Evolutionary conservation across 2,329 filamentous ascomycete genomes (phyloP).

Genomic region (Ceratocystis papillata): DNA sequence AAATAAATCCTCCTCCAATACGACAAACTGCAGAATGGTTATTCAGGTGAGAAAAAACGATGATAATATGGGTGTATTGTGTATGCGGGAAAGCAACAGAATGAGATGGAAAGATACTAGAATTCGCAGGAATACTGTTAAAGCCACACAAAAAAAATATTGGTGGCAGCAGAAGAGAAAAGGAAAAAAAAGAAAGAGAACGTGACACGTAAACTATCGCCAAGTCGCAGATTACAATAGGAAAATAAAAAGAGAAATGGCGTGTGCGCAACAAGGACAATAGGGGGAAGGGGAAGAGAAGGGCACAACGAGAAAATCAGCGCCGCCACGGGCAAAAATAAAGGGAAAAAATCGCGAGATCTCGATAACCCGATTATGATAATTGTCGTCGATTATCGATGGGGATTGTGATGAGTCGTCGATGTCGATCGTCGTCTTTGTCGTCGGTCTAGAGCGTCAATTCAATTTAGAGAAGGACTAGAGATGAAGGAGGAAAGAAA

Average conservation of each 20-base stretch:
- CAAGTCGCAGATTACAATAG: conserved; percentile 35
- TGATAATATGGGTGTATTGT: conserved; percentile 23
- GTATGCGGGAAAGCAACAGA: conserved; percentile 9
- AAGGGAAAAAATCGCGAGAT: background rate
- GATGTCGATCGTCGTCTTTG: conserved; percentile 10
- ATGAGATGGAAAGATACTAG: conserved; percentile 1
- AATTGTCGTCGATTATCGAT: background rate
- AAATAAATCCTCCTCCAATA: conserved; percentile 20
- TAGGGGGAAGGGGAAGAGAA: background rate
- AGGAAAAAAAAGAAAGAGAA: background rate
- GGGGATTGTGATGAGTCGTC: background rate
- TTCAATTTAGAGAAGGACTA: background rate
- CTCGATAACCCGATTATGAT: background rate
- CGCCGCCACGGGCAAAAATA: background rate
- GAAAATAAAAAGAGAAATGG: conserved; percentile 30
- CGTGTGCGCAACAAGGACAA: background rate
- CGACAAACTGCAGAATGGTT: conserved; percentile 18
- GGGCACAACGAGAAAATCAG: too few species aligned
- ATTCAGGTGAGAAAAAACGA: conserved; percentile 17
- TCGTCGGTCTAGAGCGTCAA: conserved; percentile 5
- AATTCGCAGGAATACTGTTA: background rate
- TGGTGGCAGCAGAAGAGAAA: background rate
- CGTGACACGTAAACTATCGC: conserved; percentile 22
- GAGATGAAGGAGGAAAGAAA: conserved; percentile 15
- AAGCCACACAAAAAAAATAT: background rate